Percentiles rank a stretch among this genome's conserved stretches.
Evolutionary conservation across 495 filamentous ascomycete genomes (phyloP).

Genomic region (Trichoderma asperelloides): DNA sequence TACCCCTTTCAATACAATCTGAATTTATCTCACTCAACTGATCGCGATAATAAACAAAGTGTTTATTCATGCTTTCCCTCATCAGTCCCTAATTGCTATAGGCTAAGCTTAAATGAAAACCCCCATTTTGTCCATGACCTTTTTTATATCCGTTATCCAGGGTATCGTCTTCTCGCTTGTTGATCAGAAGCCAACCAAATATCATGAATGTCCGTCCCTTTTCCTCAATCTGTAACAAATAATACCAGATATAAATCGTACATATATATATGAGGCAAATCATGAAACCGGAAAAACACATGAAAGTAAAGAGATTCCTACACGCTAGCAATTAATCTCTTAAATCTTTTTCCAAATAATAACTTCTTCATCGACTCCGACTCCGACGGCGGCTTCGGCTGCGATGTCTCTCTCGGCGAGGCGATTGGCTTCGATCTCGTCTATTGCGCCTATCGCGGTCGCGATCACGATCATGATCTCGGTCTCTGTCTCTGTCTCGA

Average conservation of each 20-base stretch:
- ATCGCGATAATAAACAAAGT: not conserved
- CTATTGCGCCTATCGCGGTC: constrained; percentile 11
- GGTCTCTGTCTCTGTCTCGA: constrained; percentile 15
- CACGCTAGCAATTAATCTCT: too few species aligned
- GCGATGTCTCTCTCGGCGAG: constrained; percentile 14
- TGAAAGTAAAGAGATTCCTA: not conserved
- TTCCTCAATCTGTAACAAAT: not conserved
- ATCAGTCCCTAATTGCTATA: not conserved
- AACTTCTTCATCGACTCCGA: constrained; percentile 10
- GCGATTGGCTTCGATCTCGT: constrained; percentile 12
- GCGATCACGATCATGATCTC: constrained; percentile 15
- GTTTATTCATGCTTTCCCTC: not conserved
- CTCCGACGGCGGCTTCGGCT: constrained; percentile 25
- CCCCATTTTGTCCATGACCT: not conserved
- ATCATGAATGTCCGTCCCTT: not conserved
- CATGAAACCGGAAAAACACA: not conserved
- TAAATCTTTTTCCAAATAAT: not conserved
- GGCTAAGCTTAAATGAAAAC: not conserved
- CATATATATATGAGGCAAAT: not conserved
- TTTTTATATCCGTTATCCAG: not conserved
- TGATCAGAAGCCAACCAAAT: not conserved
- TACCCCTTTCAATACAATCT: not conserved
- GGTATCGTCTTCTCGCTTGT: not conserved
- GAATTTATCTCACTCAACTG: not conserved
- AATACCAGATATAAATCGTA: not conserved